Evolutionary conservation across 345 rosid species (phyloP).

Genomic region (Microcos paniculata): DNA sequence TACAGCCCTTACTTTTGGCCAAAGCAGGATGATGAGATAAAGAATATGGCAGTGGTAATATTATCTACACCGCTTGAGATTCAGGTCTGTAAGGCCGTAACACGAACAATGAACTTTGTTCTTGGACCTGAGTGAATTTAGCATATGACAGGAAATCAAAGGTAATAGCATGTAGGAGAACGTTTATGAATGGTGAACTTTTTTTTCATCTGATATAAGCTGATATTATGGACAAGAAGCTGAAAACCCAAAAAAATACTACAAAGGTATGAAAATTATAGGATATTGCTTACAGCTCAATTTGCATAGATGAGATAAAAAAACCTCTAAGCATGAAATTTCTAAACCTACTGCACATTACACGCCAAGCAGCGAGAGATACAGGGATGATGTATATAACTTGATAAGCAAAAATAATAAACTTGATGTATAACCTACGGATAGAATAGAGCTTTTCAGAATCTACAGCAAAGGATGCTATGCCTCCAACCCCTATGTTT

Average conservation of each 20-base stretch:
- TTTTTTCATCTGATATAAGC: not conserved
- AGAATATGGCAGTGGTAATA: not conserved
- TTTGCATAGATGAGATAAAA: slow-evolving; percentile 19
- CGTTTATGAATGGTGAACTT: not conserved
- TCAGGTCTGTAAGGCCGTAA: not conserved
- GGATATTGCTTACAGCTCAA: slow-evolving; percentile 3
- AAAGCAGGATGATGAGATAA: not conserved
- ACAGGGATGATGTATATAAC: slow-evolving; percentile 5
- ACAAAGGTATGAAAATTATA: not conserved
- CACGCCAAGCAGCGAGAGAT: slow-evolving; percentile 20
- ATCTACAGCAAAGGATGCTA: slow-evolving; percentile 81
- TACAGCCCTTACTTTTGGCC: no score
- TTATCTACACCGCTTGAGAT: not conserved
- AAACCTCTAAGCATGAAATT: slow-evolving; percentile 17
- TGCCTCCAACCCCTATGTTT: slow-evolving; percentile 67
- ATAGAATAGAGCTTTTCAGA: slow-evolving; percentile 46
- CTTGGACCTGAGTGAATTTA: not conserved
- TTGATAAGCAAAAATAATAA: slow-evolving; percentile 13
- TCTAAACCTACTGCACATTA: slow-evolving; percentile 26
- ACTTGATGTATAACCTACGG: slow-evolving; percentile 31
- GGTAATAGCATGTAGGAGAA: not conserved
- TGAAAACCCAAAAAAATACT: not conserved
- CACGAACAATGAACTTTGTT: not conserved
- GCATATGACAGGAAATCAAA: not conserved
- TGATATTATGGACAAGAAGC: not conserved